phyloP scores from a whole-genome alignment of 345 rosid genomes.

The Eucalyptus sp. region DNA sequence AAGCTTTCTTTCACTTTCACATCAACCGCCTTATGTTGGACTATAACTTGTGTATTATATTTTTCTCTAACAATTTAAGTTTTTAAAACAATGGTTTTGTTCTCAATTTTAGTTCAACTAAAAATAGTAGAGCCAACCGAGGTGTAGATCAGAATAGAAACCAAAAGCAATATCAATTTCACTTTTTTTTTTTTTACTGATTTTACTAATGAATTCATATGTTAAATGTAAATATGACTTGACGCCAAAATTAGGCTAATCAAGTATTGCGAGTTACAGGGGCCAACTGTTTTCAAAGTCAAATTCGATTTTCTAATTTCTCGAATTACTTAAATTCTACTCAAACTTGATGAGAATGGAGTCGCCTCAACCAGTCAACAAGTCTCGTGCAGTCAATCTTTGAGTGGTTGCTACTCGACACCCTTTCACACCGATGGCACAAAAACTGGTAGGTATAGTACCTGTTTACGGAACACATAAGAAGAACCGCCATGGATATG shows the following conservation, averaged over 20 bases:
- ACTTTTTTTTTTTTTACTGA: background rate
- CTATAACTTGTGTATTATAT: background rate
- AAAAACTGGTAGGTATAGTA: background rate
- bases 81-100: rapidly evolving
- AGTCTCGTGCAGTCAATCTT: background rate
- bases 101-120: background rate
- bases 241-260: background rate
- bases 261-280: background rate
- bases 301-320: background rate
- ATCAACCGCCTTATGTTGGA: background rate
- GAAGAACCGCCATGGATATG: background rate
- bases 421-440: background rate
- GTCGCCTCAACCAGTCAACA: background rate
- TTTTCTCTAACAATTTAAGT: background rate
- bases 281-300: background rate
- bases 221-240: background rate
- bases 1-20: background rate
- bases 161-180: background rate
- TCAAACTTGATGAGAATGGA: background rate
- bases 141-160: background rate
- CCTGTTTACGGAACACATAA: background rate
- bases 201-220: background rate
- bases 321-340: background rate
- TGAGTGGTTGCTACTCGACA: background rate
- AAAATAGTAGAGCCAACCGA: background rate